Percentiles rank a stretch among this genome's conserved stretches.
Conservation (phyloP, 257 asterid species). For the Perilla frutescens region DNA sequence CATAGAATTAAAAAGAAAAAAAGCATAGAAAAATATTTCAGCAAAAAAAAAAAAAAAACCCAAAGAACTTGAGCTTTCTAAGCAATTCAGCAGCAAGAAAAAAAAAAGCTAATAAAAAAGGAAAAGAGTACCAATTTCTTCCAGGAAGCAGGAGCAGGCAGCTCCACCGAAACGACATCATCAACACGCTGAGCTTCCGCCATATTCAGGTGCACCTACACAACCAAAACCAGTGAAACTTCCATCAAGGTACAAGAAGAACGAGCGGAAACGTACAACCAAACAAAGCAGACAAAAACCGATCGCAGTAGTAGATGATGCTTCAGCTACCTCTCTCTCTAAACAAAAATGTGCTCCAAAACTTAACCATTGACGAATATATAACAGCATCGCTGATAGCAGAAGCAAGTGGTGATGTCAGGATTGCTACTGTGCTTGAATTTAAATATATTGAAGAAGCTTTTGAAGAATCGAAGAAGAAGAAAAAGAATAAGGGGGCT, state of each 20-base stretch:
- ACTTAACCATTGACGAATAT: conserved; percentile 34
- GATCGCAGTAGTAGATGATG: background rate
- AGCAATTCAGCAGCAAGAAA: background rate
- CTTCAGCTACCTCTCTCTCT: conserved; percentile 39
- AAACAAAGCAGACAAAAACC: conserved; percentile 12
- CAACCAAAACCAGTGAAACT: conserved; percentile 32
- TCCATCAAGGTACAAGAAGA: conserved; percentile 25
- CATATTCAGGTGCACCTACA: conserved; percentile 49
- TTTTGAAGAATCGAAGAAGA: too few relatives aligned
- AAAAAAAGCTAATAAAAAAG: background rate
- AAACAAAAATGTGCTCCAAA: conserved; percentile 40
- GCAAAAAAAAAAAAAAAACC: background rate
- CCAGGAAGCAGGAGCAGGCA: conserved; percentile 76
- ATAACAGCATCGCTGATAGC: too few relatives aligned
- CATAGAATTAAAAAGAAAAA: background rate
- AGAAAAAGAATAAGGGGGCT: too few relatives aligned
- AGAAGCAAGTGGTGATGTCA: too few relatives aligned
- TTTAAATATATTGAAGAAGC: too few relatives aligned
- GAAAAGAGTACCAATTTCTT: conserved; percentile 59
- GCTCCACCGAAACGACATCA: conserved; percentile 63
- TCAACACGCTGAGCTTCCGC: conserved; percentile 47
- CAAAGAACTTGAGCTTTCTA: background rate
- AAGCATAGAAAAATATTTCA: background rate
- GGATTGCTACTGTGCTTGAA: too few relatives aligned
- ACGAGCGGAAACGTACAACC: conserved; percentile 29